phyloP scores from a whole-genome alignment of 1,139 yeast genomes.

The Yamadazyma kanchanaburiensis region DNA sequence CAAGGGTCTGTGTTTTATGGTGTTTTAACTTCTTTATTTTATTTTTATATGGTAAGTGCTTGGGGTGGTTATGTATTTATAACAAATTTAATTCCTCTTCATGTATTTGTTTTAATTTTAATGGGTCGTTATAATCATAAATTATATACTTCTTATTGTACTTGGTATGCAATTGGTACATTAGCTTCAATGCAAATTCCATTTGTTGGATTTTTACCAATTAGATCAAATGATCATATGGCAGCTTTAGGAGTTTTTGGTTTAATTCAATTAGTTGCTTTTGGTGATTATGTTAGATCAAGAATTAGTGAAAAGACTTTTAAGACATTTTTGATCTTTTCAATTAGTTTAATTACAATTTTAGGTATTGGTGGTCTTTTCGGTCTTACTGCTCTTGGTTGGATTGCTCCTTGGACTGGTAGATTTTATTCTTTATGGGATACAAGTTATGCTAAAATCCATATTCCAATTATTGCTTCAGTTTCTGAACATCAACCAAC shows the following conservation, averaged over 20 bases:
- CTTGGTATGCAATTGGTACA: constrained; percentile 97
- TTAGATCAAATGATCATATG: constrained; percentile 97
- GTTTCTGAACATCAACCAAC: constrained; percentile 99
- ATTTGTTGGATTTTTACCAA: constrained; percentile 95
- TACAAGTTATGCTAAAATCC: constrained; percentile 94
- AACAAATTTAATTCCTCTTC: constrained; percentile 95
- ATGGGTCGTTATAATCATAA: constrained; percentile 93
- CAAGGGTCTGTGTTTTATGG: constrained; percentile 87
- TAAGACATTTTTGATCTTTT: constrained; percentile 63
- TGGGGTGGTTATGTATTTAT: constrained; percentile 99
- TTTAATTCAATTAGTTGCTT: constrained; percentile 81
- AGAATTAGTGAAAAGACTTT: constrained; percentile 75
- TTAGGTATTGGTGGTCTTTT: constrained; percentile 72
- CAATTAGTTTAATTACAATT: constrained; percentile 51
- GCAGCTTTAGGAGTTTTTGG: constrained; percentile 98
- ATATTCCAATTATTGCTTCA: constrained; percentile 97
- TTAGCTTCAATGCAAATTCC: constrained; percentile 99
- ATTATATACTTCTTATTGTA: constrained; percentile 85
- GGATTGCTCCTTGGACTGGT: constrained; percentile 99
- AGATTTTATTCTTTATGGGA: constrained; percentile 99
- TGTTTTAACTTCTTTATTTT: constrained; percentile 78
- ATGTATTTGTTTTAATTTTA: constrained; percentile 80
- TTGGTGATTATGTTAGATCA: constrained; percentile 78
- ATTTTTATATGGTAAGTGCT: constrained; percentile 99
- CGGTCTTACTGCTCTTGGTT: constrained; percentile 81